Percentiles rank a stretch among this genome's conserved stretches.
Conservation (phyloP, 2,329 filamentous ascomycete genomes). For the Whalleya microplaca region DNA sequence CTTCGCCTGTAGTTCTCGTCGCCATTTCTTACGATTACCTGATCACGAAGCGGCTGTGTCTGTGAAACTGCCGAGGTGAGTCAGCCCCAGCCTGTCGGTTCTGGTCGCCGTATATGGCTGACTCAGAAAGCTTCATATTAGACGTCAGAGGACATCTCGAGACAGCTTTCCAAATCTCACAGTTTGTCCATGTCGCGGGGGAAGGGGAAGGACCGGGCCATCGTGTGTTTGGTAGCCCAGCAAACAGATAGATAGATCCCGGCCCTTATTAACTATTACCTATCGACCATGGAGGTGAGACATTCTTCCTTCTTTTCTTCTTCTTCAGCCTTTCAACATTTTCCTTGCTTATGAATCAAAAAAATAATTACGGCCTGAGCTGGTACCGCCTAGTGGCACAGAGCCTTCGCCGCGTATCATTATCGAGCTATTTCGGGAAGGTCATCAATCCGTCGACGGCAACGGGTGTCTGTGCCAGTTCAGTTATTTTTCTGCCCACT, state of each 20-base stretch:
- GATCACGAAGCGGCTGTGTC: slow-evolving; percentile 14
- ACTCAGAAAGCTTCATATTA: slow-evolving; percentile 30
- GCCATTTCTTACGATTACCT: slow-evolving; percentile 18
- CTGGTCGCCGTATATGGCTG: slow-evolving; percentile 30
- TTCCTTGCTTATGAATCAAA: slow-evolving; percentile 12
- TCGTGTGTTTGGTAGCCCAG: slow-evolving; percentile 30
- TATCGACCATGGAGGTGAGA: slow-evolving; percentile 33
- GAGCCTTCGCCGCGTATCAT: slow-evolving; percentile 23
- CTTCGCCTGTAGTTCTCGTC: slow-evolving; percentile 13
- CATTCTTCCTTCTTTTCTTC: slow-evolving; percentile 25
- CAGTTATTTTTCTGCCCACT: slow-evolving; percentile 3
- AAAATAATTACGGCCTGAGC: slow-evolving; percentile 7
- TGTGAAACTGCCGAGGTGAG: slow-evolving; percentile 32
- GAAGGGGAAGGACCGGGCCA: slow-evolving; percentile 32
- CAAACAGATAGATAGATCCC: slow-evolving; percentile 23
- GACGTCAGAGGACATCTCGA: slow-evolving; percentile 24
- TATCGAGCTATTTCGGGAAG: slow-evolving; percentile 18
- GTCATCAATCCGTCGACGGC: slow-evolving; percentile 14
- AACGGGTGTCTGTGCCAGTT: slow-evolving; percentile 10
- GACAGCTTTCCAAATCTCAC: slow-evolving; percentile 8
- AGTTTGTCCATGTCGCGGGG: slow-evolving; percentile 32
- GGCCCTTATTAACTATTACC: slow-evolving; percentile 13
- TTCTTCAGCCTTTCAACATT: slow-evolving; percentile 7
- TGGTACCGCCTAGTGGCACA: slow-evolving; percentile 31
- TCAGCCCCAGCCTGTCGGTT: slow-evolving; percentile 30